phyloP scores from a whole-genome alignment of 352 stramenopile species.

The Phytophthora fragariae region DNA sequence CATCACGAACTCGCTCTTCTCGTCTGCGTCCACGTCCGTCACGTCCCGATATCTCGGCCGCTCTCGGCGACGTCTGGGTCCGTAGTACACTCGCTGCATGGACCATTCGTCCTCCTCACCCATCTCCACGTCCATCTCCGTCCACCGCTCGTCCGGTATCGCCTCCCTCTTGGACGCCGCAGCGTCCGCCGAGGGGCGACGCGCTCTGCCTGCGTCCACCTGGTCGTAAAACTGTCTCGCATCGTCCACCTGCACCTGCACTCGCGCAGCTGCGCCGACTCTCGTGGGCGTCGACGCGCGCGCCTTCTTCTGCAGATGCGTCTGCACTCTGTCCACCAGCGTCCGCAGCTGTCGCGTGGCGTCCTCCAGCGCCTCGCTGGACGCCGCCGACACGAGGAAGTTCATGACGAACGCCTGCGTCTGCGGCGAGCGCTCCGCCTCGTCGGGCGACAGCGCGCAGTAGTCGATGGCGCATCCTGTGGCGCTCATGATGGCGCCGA shows the following conservation, averaged over 20 bases:
- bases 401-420: constrained; percentile 55
- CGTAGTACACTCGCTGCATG: constrained; percentile 31
- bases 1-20: constrained; percentile 38
- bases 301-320: constrained; percentile 59
- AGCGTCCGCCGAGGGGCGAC: background rate
- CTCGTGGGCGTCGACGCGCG: constrained; percentile 5
- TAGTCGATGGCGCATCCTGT: constrained; percentile 73
- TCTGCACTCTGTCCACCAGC: constrained; percentile 60
- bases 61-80: constrained; percentile 10
- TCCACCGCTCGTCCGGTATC: constrained; percentile 18
- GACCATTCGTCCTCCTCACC: constrained; percentile 11
- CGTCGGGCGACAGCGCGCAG: constrained; percentile 62
- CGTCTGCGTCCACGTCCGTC: constrained; percentile 27
- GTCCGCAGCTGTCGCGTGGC: constrained; percentile 47
- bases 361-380: constrained; percentile 53
- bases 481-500: constrained; percentile 58
- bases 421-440: constrained; percentile 37
- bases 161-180: constrained; percentile 10
- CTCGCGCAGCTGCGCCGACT: background rate
- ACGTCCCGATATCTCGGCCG: constrained; percentile 30
- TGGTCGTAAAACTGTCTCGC: background rate
- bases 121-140: background rate
- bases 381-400: constrained; percentile 64
- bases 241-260: constrained; percentile 3
- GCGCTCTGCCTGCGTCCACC: constrained; percentile 6